Base-by-base conservation (phyloP, 495 filamentous ascomycete species). In the Friedmanniomyces simplex region DNA sequence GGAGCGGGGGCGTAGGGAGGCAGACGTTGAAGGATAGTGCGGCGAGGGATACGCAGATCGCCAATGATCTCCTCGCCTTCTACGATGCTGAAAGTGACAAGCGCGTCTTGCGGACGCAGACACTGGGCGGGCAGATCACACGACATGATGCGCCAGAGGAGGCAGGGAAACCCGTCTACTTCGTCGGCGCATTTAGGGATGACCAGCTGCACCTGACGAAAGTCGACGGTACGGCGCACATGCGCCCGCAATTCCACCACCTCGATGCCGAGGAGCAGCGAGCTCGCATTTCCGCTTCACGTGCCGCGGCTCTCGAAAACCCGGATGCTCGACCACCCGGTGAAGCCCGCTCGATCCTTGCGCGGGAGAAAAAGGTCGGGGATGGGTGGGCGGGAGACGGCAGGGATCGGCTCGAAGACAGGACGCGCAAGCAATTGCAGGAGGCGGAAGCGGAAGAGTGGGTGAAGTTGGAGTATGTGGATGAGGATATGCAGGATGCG, bases 161-260 rank as follows among this genome's bases (percentile, higher is more conserved):
- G 52, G 74, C 74, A 18, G 79, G 76, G 6, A 78, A 79, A 59
- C 83, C 85, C 21, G 72, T 78, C 52, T 88, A 89, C 69, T 86
- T 88, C 79, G 69, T 87, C 62, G 87, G 83, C 13, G 78, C 82
- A 34, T 89, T 88, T 63, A 74, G 78, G 62, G 76, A 75, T 37
- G 82, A 81, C 55, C 78, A 86, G 62, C 66, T 88, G 5, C 82
- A 88, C 68, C 72, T 89, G n/a, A 86, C 81, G 0, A 78, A 78
- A 6, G 74, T 89, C 45, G 75, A 78, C 24, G 82, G 82, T 0
- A 79, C 88, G 18, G 83, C 86, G 14, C 85, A 89, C 67, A 72
- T 91, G 62, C 79, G 85, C 4, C 84, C 87, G 3, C 83, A 89
- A 60, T 80, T 87, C 59, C 81, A 85, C 62, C 86, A 91, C 66